Base-by-base conservation (phyloP, 2,329 filamentous ascomycete genomes). In the Rutstroemia sydowiana region DNA sequence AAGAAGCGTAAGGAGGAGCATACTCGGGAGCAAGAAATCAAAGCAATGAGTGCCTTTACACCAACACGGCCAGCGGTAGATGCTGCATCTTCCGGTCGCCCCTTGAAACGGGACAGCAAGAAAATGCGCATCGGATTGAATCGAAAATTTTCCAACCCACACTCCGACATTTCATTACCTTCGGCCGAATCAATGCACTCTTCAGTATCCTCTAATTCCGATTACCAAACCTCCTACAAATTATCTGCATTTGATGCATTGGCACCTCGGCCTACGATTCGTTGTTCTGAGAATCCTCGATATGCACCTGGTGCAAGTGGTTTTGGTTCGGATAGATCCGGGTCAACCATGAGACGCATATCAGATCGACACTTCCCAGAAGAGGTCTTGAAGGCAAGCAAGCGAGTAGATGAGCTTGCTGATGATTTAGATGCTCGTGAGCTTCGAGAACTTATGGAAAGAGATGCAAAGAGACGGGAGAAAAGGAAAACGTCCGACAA, bases 401-500 rank as follows among this genome's bases (percentile, higher is more conserved):
- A 84, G 69, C 70, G 81, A 63, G 69, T 87, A 65, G 70, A 88
- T 70, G 71, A 87, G 68, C 70, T 97, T 41, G 93, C 90, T 20
- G 87, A 97, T 65, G 85, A 88, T 54, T 75, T 98, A 50, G 88
- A 89, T 69, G 87, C 93, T 3, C 81, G 85, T 48, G 91, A 89
- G 60, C 68, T 98, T 36, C 80, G 92, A 53, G 87, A 95, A 65
- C 75, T 97, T 28, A 85, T 98, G 79, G 93, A 98, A 62, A 77
- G 93, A 54, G 93, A 98, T 64, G 78, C 84, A 59, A 81, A 91
- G 62, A 79, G 93, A 52, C 82, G 79, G 58, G 88, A 95, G 59
- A 82, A 82, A 65, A 91, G 87, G 69, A 79, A 77, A 48, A 74
- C 78, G 52, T 76, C 76, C 34, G 85, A 92, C 20, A 79, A 82